Evolutionary conservation across 225 moss, liverwort and hornwort genomes (phyloP), one percentile per base, ranked within the genome.

Genomic region (Straminergon stramineum): DNA sequence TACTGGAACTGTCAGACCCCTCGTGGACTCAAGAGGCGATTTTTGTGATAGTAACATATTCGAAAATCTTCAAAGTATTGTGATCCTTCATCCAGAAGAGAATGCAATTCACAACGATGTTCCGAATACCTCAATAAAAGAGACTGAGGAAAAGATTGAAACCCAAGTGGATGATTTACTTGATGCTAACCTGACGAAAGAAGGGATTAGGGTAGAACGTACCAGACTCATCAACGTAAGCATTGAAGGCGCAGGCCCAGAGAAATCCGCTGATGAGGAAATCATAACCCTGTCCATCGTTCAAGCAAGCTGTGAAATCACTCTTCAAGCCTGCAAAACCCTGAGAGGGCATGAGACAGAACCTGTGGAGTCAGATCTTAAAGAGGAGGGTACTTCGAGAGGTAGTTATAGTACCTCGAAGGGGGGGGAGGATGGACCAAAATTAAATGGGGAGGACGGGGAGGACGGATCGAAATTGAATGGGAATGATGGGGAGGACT

Each of bases 21-120:
- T 78, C 61, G 60, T 82, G 55, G 88, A 90, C 64, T 78, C 81
- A 24, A 88, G 84, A 88, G 84, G 84, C 64, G 91, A 89, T 79
- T 89, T 87, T 70, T 91, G 92, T 76, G 91, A 92, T 82, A 92
- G 76, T 82, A 92, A 91, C 31, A 91, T 91, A 68, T 89, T 89
- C 30, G 91, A 90, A 75, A 88, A 89, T 86, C 89, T 91, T 66
- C 91, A 87, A 81, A 91, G 81, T 77, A 89, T 91, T 58, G 87
- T 91, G 63, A 88, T 53, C 71, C 89, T 93, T 67, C 87, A 93
- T 88, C 87, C 85, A 37, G 87, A 93, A 85, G 89, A 89, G 85
- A 87, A 91, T 65, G 77, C 84, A 78, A 51, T 81, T 76, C 93
- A 85, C 64, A 85, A 67, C 58, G 82, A 89, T 52, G 89, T 56